Percentiles rank a stretch among this genome's conserved stretches.
These are phyloP conservation scores for Tephrocybe sp. DNA, from an alignment of 768 basidiomycete species.

Conservation along the genomic window DNA sequence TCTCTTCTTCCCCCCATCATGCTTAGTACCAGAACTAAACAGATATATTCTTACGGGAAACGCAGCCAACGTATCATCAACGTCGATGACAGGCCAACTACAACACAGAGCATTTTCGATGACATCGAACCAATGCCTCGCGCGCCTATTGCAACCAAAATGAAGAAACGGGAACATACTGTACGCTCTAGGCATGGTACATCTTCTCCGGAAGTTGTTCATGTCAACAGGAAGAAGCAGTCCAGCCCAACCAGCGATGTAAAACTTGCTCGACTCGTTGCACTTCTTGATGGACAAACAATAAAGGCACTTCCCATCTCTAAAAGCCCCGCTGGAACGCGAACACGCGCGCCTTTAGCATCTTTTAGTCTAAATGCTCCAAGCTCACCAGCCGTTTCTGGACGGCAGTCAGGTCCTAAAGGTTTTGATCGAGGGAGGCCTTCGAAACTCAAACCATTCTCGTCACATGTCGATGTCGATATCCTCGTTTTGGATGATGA, in stretches of 20 bases:
- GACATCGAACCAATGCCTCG: conserved; percentile 37
- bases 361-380: conserved; percentile 28
- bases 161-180: conserved; percentile 45
- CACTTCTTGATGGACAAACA: conserved; percentile 26
- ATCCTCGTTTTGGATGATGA: conserved; percentile 63
- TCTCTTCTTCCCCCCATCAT: conserved; percentile 29
- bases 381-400: conserved; percentile 33
- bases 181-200: conserved; percentile 29
- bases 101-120: conserved; percentile 38
- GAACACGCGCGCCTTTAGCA: conserved; percentile 30
- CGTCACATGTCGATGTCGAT: conserved; percentile 58
- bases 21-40: conserved; percentile 62
- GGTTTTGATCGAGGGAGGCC: conserved; percentile 22
- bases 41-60: conserved; percentile 63
- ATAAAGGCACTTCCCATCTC: conserved; percentile 3
- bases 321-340: conserved; percentile 18
- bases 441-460: conserved; percentile 35
- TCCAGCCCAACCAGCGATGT: conserved; percentile 27
- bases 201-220: conserved; percentile 35
- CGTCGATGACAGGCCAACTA: conserved; percentile 32
- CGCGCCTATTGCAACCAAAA: conserved; percentile 38
- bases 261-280: conserved; percentile 26
- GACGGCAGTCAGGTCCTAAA: conserved; percentile 22
- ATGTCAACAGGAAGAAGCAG: conserved; percentile 37
- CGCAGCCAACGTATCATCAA: conserved; percentile 60